phyloP scores from a whole-genome alignment of 768 basidiomycete species.

The Trametes cingulata region DNA sequence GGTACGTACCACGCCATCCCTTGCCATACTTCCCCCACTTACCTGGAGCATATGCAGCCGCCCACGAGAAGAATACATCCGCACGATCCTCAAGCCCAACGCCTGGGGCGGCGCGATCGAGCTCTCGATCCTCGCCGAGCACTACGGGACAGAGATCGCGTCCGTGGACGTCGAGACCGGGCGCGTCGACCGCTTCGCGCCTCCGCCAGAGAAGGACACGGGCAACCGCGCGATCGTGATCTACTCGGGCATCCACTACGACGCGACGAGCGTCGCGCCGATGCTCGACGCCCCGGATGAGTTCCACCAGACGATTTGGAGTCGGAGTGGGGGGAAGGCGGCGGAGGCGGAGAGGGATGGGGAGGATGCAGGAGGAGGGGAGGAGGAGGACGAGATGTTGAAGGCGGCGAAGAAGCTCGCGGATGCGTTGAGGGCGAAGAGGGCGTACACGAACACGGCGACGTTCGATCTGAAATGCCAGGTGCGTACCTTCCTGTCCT shows the following conservation, averaged over 20 bases:
- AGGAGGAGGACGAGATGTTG: constrained; percentile 55
- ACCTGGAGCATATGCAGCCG: constrained; percentile 40
- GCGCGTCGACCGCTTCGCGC: constrained; percentile 78
- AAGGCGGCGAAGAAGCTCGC: constrained; percentile 72
- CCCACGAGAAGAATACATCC: constrained; percentile 69
- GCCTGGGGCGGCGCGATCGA: constrained; percentile 98
- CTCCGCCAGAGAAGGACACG: constrained; percentile 43
- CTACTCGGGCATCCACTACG: constrained; percentile 97
- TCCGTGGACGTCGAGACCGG: constrained; percentile 93
- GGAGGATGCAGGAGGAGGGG: constrained; percentile 40
- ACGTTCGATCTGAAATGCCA: constrained; percentile 92
- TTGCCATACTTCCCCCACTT: not conserved
- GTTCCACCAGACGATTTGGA: constrained; percentile 80
- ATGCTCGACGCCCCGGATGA: constrained; percentile 71
- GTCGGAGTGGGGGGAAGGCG: constrained; percentile 38
- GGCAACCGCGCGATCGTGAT: constrained; percentile 61
- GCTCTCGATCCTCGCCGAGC: constrained; percentile 77
- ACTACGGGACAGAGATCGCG: constrained; percentile 84
- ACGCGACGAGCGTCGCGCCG: constrained; percentile 84
- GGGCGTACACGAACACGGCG: constrained; percentile 87
- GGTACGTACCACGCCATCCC: constrained; percentile 45
- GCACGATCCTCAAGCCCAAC: constrained; percentile 73
- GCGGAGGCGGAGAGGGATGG: constrained; percentile 47
- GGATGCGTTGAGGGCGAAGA: constrained; percentile 67
- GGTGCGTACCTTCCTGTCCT: constrained; percentile 42